Conservation (phyloP, 257 asterid species). For the Coffea canephora region DNA sequence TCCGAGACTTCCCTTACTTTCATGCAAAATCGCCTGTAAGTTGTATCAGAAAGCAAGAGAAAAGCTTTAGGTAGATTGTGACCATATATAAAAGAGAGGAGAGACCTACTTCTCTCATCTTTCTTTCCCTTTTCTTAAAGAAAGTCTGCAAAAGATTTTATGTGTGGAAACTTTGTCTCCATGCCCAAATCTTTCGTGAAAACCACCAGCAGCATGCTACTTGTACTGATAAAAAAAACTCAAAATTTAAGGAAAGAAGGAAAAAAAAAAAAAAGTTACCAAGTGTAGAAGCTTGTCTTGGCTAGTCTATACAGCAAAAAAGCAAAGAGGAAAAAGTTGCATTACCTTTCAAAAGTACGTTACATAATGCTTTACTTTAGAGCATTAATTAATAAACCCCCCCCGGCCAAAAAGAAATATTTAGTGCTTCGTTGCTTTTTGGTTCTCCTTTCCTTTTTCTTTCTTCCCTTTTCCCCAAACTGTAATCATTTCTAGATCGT, state of each 20-base stretch:
- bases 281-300: constrained; percentile 49
- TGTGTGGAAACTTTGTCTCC: constrained; percentile 96
- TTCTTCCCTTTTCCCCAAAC: constrained; percentile 25
- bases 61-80: constrained; percentile 52
- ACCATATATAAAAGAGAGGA: constrained; percentile 50
- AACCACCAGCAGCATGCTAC: background rate
- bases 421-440: constrained; percentile 46
- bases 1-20: constrained; percentile 85
- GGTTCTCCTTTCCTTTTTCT: constrained; percentile 18
- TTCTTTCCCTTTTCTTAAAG: constrained; percentile 40
- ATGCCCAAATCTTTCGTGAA: constrained; percentile 20
- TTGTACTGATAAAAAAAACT: background rate
- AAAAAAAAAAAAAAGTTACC: constrained; percentile 11
- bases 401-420: constrained; percentile 31
- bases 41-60: constrained; percentile 30
- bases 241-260: background rate
- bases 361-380: constrained; percentile 41
- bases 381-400: constrained; percentile 28
- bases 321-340: constrained; percentile 52
- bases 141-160: constrained; percentile 64
- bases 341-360: constrained; percentile 52
- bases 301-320: constrained; percentile 37
- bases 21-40: constrained; percentile 59
- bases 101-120: constrained; percentile 1
- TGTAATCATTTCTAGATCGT: constrained; percentile 57